Evolutionary conservation across 2,329 filamentous ascomycete species (phyloP), one percentile per base, ranked within the genome.

Genomic region (Pyricularia grisea): DNA sequence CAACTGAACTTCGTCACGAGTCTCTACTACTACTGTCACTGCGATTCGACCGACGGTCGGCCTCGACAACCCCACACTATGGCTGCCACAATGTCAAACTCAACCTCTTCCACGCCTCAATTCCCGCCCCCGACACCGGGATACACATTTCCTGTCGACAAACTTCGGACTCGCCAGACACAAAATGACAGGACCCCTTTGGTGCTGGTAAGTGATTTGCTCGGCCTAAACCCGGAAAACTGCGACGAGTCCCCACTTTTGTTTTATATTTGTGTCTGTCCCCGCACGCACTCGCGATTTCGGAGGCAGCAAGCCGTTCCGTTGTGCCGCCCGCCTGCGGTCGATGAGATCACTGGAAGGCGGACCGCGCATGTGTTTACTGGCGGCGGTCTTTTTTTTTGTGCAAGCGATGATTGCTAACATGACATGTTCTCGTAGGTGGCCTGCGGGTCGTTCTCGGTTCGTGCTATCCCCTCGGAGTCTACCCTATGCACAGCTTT

Each of bases 101-200:
- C 42, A 20, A 60, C 66, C 3, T 33, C 42, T 4, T 12, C 66
- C 25, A 27, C 27, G 12, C 42, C 66, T 30, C 42, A 42, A 25
- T 68, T 68, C 14, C 58, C n/a, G 70, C 73, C 42, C 74, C 78
- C 36, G 74, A 76, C 67, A 25, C 67, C 67, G 55, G 58, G 55
- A 2, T 68, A 68, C 67, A n/a, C 30, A 9, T 68, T 68, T n/a
- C 67, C 67, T n/a, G 20, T 33, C 55, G 67, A 68, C 58, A 68
- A 68, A 60, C 67, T 68, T 4, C 30, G 55, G 30, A 33, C 58
- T 36, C 67, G 67, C 58, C 67, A 68, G 67, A 68, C 67, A 11
- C 67, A 68, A 42, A 33, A 68, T 68, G 67, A 60, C 31, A 68
- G 61, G n/a, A 68, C 67, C 11, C 67, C 67, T 30, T 33, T 68